Base-by-base conservation (phyloP, 2,329 filamentous ascomycete species). In the Leptoxyphium fumago region DNA sequence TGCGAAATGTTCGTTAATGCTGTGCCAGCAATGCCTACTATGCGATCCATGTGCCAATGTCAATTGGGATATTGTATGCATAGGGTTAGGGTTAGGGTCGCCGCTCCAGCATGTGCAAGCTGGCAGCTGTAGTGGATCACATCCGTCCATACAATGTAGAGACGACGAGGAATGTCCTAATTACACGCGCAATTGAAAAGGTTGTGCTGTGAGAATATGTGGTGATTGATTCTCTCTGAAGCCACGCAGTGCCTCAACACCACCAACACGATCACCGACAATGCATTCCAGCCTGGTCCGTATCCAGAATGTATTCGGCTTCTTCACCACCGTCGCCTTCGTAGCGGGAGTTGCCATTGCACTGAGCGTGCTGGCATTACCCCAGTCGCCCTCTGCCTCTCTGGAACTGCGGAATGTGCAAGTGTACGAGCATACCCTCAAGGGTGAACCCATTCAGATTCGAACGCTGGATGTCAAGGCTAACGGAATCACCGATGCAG, bases 251-350 rank as follows among this genome's bases (percentile, higher is more conserved):
- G 17, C 38, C 3, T 21, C 11, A 13, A 40, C 14, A n/a, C 11
- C 13, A 17, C 11, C 38, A 5, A 40, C 29, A 17, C 11, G 38
- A 39, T 10, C 39, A 7, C 29, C 59, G 68, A 72, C 48, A 48
- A 96, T 98, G 91, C 82, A 95, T 67, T 93, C 85, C 60, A 77
- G 82, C 40, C 67, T 94, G 41, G 86, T 84, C 50, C 84, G 91
- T 54, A 65, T 82, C 53, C 91, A 98, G 66, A 89, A 86, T 68
- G 81, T 87, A 63, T 98, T 98, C 63, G 87, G 91, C 64, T 95
- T 94, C 77, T 95, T 96, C 73, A 96, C 91, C 14, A 93, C 87
- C 21, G 87, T 95, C 50, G 82, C 83, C 45, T 91, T 94, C 60
- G 76, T 77, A 46, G 75, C 95, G 44, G 88, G 79, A 43, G 76